A percentile compares a stretch with the other conserved stretches of the same genome.
Conservation (phyloP, 2,329 filamentous ascomycete genomes). For the Cryphonectria naterciae region DNA sequence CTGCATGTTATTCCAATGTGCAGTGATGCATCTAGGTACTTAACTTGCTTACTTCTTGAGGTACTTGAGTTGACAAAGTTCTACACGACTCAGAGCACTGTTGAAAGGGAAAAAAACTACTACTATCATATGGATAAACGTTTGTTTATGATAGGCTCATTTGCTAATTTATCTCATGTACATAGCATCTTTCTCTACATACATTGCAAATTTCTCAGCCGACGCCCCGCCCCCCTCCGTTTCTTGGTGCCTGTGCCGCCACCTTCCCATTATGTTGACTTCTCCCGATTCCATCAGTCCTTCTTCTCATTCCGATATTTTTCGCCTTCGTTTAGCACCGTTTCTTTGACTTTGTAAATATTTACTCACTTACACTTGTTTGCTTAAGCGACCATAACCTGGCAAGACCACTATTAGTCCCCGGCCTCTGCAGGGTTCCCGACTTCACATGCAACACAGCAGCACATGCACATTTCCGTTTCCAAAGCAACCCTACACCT, state of each 20-base stretch:
- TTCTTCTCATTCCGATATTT: not conserved
- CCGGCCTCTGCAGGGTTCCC: too few relatives aligned
- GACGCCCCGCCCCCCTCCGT: not conserved
- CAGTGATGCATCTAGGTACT: too few relatives aligned
- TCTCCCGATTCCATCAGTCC: not conserved
- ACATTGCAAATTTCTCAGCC: not conserved
- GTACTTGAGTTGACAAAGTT: not conserved
- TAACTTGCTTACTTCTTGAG: too few relatives aligned
- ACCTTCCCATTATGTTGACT: too few relatives aligned
- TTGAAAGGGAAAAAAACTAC: not conserved
- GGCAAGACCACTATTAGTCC: too few relatives aligned
- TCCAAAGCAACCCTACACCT: not conserved
- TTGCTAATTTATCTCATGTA: not conserved
- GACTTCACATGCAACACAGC: too few relatives aligned
- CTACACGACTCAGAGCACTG: not conserved
- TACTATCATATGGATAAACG: not conserved
- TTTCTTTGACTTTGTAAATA: too few relatives aligned
- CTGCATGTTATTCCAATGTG: too few relatives aligned
- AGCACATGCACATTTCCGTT: not conserved
- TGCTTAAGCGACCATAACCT: too few relatives aligned
- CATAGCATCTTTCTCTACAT: not conserved
- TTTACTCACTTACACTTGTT: too few relatives aligned
- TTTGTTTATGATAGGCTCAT: not conserved
- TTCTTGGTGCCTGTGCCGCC: too few relatives aligned
- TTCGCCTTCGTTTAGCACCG: too few relatives aligned